Evolutionary conservation across 805 yeast species (phyloP), one percentile per base, ranked within the genome.

Genomic region (Candida golubevii): DNA sequence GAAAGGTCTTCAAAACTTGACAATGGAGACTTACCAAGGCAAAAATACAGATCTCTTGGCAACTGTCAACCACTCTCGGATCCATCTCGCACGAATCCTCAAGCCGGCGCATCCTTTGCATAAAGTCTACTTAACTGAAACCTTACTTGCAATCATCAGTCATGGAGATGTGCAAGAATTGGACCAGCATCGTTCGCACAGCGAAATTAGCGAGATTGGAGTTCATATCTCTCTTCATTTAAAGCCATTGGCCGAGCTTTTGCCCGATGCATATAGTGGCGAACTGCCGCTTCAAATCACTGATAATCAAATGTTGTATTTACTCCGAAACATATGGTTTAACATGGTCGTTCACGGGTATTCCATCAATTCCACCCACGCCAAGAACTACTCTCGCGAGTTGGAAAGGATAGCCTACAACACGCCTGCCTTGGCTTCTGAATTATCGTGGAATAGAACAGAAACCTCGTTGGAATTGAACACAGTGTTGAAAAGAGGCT

Each of bases 391-490:
- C 56, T 61, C 64, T 35, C 53, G 53, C 0, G 78, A 79, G 26
- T 71, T 91, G 35, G 71, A 76, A 54, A 69, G 81, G 42, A 85
- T 93, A 53, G 98, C 99, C 1, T 79, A 84, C 60, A 85, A 78
- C 58, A 77, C 97, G 6, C 65, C 65, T 7, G 61, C 65, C 1
- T 53, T 60, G 38, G 65, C 63, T 1, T 58, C 62, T 11, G 64
- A 59, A 33, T 47, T 58, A 7, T 52, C 60, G 1, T 60, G 64
- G 63, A 82, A 84, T 58, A 82, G 89, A 57, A 83, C 91, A 10
- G 99, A 93, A 60, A 88, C 95, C 14, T 88, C 96, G 2, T 74
- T 93, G 49, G 97, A 93, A 57, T 75, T 93, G 71, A 93, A 93
- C 59, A 84, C 96, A 1, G 88, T 93, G 27, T 72, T 93, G 42